Base-by-base conservation (phyloP, 75 land plant genomes). In the Pinus albicaulis region DNA sequence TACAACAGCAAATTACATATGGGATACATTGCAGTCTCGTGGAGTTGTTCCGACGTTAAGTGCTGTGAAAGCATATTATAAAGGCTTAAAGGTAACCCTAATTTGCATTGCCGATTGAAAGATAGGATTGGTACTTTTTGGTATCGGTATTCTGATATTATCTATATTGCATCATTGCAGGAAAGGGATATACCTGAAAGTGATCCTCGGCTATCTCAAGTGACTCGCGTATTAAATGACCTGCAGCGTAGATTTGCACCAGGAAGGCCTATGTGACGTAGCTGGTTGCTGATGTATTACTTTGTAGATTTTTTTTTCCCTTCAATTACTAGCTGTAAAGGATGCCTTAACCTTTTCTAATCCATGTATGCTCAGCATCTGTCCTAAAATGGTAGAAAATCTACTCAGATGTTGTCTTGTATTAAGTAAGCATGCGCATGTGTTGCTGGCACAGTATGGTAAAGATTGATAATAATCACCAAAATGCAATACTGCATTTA, bases 21-120 rank as follows among this genome's bases (percentile, higher is more conserved):
- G 97, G 97, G 97, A 94, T 60, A 61, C 88, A 59, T 76, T 94
- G 92, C 88, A 85, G 64, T 79, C 77, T 55, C 92, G 90, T 56
- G 76, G 66, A 14, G 59, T 83, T 5, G 73, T 20, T 13, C 92
- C 88, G 2, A 61, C 85, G 57, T 58, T 82, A 60, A 82, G 82
- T 72, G 89, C 95, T 6, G 86, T 86, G 48, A 79, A 87, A 59
- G 90, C 90, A 19, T 94, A 92, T 65, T 68, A 78, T 75, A 88
- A 83, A 14, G 92, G 91, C 26, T 80, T 94, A 38, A 82, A 85
- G 85, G 97, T 92, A 65, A 56, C 71, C 10, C 15, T 72, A 8
- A 28, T 61, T 55, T 11, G 22, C 41, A 24, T 76, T 25, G 34
- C 57, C 5, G 16, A 55, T 73, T 71, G 64, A 24, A 19, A 14